Conservation (phyloP, 2,329 filamentous ascomycete genomes). For the Aspergillus aculeatinus region DNA sequence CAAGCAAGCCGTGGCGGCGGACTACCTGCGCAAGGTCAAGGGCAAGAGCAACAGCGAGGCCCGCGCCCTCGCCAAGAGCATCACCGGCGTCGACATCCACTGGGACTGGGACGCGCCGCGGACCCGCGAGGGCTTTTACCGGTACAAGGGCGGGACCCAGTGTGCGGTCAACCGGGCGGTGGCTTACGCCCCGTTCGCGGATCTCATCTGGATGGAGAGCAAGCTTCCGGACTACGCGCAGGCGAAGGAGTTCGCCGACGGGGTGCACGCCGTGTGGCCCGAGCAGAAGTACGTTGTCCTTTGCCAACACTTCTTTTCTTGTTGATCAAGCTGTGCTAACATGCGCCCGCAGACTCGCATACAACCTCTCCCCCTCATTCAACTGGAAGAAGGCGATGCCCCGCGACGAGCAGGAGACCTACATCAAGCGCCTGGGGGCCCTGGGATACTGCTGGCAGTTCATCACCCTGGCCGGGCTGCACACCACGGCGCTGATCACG, state of each 20-base stretch:
- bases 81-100: conserved; percentile 78
- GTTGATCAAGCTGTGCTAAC: no score
- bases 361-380: conserved; percentile 98
- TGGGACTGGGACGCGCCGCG: conserved; percentile 96
- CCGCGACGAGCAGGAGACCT: conserved; percentile 89
- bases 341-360: conserved; percentile 66
- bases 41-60: conserved; percentile 86
- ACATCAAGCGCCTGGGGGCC: conserved; percentile 81
- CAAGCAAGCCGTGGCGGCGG: conserved; percentile 65
- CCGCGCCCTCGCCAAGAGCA: conserved; percentile 70
- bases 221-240: conserved; percentile 90
- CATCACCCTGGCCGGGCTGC: conserved; percentile 96
- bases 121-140: conserved; percentile 93
- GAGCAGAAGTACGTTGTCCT: conserved; percentile 77
- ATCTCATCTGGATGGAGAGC: conserved; percentile 99
- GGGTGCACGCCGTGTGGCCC: conserved; percentile 91
- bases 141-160: conserved; percentile 85
- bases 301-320: background rate
- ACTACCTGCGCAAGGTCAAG: conserved; percentile 67
- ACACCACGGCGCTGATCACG: conserved; percentile 90
- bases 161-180: conserved; percentile 88
- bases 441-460: conserved; percentile 99
- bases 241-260: conserved; percentile 87
- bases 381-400: conserved; percentile 99
- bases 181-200: conserved; percentile 88